Base-by-base conservation (phyloP, 2,329 filamentous ascomycete genomes). In the Fusarium subtropicale region DNA sequence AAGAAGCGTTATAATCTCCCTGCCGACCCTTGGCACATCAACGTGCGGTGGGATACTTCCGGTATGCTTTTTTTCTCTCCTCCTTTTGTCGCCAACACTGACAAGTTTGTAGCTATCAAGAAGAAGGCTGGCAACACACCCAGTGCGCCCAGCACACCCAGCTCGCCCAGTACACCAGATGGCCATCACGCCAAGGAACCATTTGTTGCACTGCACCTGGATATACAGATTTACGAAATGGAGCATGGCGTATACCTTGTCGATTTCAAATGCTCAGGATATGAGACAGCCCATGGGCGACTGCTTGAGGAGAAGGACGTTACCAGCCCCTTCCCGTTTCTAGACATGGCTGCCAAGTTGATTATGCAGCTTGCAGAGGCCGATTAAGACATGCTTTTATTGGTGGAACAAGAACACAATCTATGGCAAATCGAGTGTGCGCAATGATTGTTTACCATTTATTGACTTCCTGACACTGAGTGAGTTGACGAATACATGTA, bases 211-310 rank as follows among this genome's bases (percentile, higher is more conserved):
- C 91, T 98, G 75, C 96, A 97, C 77, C 89, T 99, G 78, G 94
- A 97, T 71, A 97, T 99, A 68, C 96, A 97, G 78, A 90, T 97
- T 53, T 97, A 97, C 80, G 91, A 94, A 76, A 94, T 98, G 84
- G 95, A 98, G 79, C 89, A 90, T 60, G 91, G 92, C 57, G 95
- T 96, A 71, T 98, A 95, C 79, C 90, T 99, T 67, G 96, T 99
- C 50, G 96, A 99, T 79, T 99, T 99, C 85, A 98, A 97, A 79
- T 98, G 95, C 79, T 94, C 96, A 16, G 96, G 96, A 22, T 99
- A 99, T 81, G 96, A 99, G 82, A 93, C 87, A 47, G 76, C 84
- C 15, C 85, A 96, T 57, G 91, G 95, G 50, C 88, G 91, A 70
- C 83, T 91, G 52, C 83, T 94, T 52, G 93, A 96, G 75, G 94